Base-by-base conservation (phyloP, 2,329 filamentous ascomycete species). In the Aquanectria penicillioides region DNA sequence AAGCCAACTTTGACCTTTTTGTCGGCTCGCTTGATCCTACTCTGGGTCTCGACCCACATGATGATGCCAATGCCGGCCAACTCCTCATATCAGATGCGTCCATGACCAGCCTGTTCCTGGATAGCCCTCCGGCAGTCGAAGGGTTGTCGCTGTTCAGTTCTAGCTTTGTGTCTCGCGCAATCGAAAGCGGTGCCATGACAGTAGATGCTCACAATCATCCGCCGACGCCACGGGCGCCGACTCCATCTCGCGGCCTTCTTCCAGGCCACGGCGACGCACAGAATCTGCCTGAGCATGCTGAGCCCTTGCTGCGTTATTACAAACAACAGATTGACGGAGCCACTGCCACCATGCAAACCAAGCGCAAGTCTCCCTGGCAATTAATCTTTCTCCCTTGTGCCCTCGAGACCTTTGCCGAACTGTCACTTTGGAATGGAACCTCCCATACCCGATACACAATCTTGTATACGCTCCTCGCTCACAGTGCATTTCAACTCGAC, bases 361-460 rank as follows among this genome's bases (percentile, higher is more conserved):
- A 64, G 18, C 71, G 72, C 3, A 78, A 78, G 50, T 79, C 78
- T 0, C 79, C 78, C 0, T 81, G 79, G 78, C 74, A 80, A 40
- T 65, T 79, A 0, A 72, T 81, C 0, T 75, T 80, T 15, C 64
- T 81, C 1, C 78, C 79, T 1, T 75, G 77, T 37, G 74, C 74
- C 0, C 76, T 80, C 2, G 73, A 76, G 26, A 77, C 75, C 0
- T 72, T 80, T 38, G 79, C 78, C 2, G 77, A 78, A 36, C 55
- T 81, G 1, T 75, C 76, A 0, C 66, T 81, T 1, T 78, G 77
- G 36, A 78, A 80, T 12, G 59, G 65, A 2, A 66, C 77, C 0
- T 76, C 74, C 11, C 71, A 77, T 51, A 77, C 78, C 0, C 71
- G 75, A 15, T 69, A 74, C 5, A 74, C 73, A 2, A 73, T 76